A percentile compares a stretch with the other conserved stretches of the same genome.
Conservation (phyloP, 805 yeast species). For the Grigorovia transvaalensis region DNA sequence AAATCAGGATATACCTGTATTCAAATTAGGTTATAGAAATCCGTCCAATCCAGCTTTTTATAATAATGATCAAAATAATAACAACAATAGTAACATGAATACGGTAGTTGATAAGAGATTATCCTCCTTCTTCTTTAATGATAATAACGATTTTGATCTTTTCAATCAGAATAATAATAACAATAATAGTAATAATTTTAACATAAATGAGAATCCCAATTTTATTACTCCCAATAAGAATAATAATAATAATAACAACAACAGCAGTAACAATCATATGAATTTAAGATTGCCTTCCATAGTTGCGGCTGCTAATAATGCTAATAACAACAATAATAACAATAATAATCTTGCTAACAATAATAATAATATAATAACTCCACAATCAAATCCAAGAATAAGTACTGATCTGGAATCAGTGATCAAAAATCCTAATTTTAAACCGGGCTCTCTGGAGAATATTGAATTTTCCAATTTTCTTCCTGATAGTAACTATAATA, state of each 20-base stretch:
- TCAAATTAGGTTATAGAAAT: constrained; percentile 1
- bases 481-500: constrained; percentile 1
- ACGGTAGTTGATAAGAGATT: not conserved
- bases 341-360: not conserved
- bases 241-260: not conserved
- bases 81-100: not conserved
- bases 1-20: constrained; percentile 1
- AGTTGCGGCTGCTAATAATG: not conserved
- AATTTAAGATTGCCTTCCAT: constrained; percentile 1
- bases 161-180: not conserved
- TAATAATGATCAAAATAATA: not conserved
- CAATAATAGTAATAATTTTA: not conserved
- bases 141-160: not conserved
- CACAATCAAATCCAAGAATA: not conserved
- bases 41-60: constrained; percentile 1
- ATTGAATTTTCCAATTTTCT: not conserved
- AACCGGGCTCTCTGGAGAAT: not conserved
- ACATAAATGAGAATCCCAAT: not conserved
- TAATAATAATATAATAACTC: not conserved
- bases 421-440: not conserved
- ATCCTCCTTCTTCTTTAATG: not conserved
- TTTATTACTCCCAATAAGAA: not conserved
- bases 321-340: not conserved
- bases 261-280: not conserved
- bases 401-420: not conserved